Evolutionary conservation across 2,329 filamentous ascomycete species (phyloP), one percentile per base, ranked within the genome.

Genomic region (Fusarium lyarnte): DNA sequence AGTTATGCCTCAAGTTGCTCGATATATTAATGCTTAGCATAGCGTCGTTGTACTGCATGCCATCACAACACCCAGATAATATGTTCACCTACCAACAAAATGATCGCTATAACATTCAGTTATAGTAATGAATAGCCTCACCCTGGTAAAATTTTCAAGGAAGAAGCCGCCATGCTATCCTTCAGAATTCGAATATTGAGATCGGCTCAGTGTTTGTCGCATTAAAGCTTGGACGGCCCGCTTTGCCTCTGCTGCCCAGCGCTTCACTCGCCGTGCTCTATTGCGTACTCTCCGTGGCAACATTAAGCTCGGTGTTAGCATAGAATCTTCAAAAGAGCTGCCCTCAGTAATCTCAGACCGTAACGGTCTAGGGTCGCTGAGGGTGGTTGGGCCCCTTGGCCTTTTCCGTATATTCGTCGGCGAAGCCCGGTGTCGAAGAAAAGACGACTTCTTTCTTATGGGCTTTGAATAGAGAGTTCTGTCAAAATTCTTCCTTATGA

Each of bases 191-290:
- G 68, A 70, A 52, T 73, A 72, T 29, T 74, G 73, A n/a, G 77
- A 72, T 64, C 82, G 77, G 68, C 79, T 77, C 58, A 81, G 73
- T 35, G 77, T 80, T 43, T 73, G 78, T 59, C 74, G 79, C 54
- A 83, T 71, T 55, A 79, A 82, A 29, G 73, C 77, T 23, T 78
- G 79, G 36, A 83, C 76, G 36, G 76, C 78, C 42, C 74, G 75
- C 51, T 76, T 82, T 29, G 79, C 80, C 49, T 78, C 77, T 54
- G 68, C 75, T 27, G 80, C 80, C 82, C 82, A 83, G 41, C 75
- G 76, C 62, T 75, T 79, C 36, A 83, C 73, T 35, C 79, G 76
- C 10, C 74, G 54, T 69, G 70, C 58, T 72, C 76, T 46, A 70
- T 76, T 31, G 74, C 63, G 51, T 54, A 73, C 21, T 70, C 45